Conservation (phyloP, 2,329 filamentous ascomycete genomes). For the Colletotrichum godetiae region DNA sequence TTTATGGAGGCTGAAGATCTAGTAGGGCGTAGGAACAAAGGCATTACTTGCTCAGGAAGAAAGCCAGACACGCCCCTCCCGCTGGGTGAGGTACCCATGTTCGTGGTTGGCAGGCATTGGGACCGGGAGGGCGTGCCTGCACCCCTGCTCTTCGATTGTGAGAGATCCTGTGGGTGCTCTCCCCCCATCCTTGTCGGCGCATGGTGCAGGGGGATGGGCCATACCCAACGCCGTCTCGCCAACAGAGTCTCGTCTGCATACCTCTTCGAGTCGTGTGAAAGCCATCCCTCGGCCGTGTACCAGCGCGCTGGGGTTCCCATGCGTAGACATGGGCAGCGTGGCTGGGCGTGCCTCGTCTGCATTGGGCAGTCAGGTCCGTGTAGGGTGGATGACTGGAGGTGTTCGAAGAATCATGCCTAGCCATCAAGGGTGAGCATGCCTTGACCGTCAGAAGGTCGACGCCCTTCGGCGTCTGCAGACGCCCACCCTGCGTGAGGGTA, state of each 20-base stretch:
- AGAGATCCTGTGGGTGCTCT: background rate
- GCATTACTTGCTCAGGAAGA: background rate
- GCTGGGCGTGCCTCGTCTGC: background rate
- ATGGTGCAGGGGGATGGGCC: background rate
- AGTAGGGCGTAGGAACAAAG: background rate
- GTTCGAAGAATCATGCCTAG: background rate
- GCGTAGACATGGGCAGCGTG: background rate
- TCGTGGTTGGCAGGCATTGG: background rate
- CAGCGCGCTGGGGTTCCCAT: background rate
- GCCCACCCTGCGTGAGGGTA: too few relatives aligned
- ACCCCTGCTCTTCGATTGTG: background rate
- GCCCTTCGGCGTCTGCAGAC: too few relatives aligned
- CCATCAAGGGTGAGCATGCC: too few relatives aligned
- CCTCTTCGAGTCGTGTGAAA: background rate
- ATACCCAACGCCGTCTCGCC: background rate
- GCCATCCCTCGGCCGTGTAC: background rate
- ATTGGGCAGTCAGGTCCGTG: background rate
- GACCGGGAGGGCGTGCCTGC: background rate
- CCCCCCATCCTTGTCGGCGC: background rate
- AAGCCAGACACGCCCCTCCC: background rate
- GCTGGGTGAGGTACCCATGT: background rate
- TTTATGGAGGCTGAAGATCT: background rate
- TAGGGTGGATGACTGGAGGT: background rate
- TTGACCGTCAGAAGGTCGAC: too few relatives aligned
- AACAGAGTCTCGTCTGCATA: background rate